A percentile compares a stretch with the other conserved stretches of the same genome.
Evolutionary conservation across 306 rosid genomes (phyloP).

Genomic region (Trifolium repens): DNA sequence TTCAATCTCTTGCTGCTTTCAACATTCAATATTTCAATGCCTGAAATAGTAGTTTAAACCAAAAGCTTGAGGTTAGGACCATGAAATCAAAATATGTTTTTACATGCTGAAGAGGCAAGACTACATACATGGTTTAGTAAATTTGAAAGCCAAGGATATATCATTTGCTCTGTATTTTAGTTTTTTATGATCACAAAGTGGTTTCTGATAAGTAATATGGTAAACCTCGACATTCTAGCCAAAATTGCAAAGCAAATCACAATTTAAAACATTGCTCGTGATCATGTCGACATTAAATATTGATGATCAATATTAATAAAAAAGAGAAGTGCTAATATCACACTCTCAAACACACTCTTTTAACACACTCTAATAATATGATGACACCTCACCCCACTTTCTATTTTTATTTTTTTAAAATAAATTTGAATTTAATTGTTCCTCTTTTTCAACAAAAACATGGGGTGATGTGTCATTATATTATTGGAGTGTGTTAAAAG

Average conservation of each 20-base stretch:
- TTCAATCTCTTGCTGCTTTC: constrained; percentile 31
- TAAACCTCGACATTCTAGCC: background rate
- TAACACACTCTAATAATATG: too few species aligned
- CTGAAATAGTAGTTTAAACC: constrained; percentile 49
- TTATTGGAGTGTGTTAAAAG: too few species aligned
- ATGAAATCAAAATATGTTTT: constrained; percentile 9
- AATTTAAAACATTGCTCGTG: background rate
- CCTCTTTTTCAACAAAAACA: too few species aligned
- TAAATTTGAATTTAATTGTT: too few species aligned
- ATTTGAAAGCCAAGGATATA: background rate
- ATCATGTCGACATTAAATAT: constrained; percentile 1
- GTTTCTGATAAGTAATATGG: background rate
- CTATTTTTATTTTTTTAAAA: too few species aligned
- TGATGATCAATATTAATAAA: background rate
- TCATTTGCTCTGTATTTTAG: constrained; percentile 8
- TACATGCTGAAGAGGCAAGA: background rate
- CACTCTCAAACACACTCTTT: too few species aligned
- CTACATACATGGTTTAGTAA: background rate
- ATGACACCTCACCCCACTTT: too few species aligned
- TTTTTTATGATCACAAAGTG: background rate
- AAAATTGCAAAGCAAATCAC: background rate
- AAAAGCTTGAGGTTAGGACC: constrained; percentile 24
- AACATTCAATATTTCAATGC: constrained; percentile 52
- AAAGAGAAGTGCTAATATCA: too few species aligned
- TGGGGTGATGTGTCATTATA: too few species aligned